phyloP scores from a whole-genome alignment of 352 stramenopile genomes.

The Phytophthora citrophthora region DNA sequence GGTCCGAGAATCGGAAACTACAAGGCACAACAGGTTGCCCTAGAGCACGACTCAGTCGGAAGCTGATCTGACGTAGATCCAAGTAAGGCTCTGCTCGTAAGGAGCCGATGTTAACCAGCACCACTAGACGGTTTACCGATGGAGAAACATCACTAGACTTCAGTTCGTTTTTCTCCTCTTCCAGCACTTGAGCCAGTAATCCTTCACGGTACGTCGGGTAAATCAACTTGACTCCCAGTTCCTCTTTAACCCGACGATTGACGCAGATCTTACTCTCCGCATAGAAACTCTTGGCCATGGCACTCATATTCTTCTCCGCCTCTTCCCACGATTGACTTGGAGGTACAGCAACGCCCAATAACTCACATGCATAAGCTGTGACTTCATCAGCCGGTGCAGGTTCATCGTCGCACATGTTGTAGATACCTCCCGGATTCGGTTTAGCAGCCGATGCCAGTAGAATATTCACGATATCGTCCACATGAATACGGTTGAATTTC shows the following conservation, averaged over 20 bases:
- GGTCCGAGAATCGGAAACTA: constrained; percentile 82
- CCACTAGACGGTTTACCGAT: constrained; percentile 30
- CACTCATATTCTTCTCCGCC: constrained; percentile 75
- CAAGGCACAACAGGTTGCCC: constrained; percentile 64
- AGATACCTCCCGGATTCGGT: constrained; percentile 73
- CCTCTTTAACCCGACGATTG: constrained; percentile 77
- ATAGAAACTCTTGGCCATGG: constrained; percentile 90
- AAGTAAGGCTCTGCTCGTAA: constrained; percentile 71
- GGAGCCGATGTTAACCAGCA: constrained; percentile 82
- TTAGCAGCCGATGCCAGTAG: constrained; percentile 70
- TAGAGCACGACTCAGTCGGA: constrained; percentile 68
- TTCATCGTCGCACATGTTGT: constrained; percentile 92
- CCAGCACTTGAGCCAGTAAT: constrained; percentile 75
- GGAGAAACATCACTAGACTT: constrained; percentile 6
- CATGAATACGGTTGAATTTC: constrained; percentile 91
- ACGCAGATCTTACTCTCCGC: constrained; percentile 83
- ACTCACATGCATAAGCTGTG: constrained; percentile 76
- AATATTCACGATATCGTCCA: constrained; percentile 89
- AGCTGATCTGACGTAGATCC: constrained; percentile 75
- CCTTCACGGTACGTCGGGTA: constrained; percentile 88
- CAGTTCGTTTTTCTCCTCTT: constrained; percentile 55
- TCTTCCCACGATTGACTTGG: constrained; percentile 76
- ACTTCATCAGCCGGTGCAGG: constrained; percentile 84
- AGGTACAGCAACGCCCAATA: constrained; percentile 60
- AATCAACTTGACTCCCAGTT: constrained; percentile 70